These are phyloP conservation scores for Globisporangium megalacanthum DNA, from an alignment of 352 stramenopile species.

Conservation along the genomic window DNA sequence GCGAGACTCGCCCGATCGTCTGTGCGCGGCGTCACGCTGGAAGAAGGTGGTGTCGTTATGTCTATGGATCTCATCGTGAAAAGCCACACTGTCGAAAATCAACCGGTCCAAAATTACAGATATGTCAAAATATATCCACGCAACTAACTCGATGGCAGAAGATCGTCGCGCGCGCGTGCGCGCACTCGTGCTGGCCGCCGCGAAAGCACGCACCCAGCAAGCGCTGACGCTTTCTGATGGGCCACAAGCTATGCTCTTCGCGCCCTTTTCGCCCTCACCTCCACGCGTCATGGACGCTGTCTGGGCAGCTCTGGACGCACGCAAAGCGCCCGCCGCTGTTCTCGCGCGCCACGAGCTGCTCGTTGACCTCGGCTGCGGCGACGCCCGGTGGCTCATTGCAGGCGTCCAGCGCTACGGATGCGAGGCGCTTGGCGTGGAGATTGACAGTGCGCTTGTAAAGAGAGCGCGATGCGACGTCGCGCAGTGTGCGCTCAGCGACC, in stretches of 20 bases:
- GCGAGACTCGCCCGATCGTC: constrained; percentile 34
- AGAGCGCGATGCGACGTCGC: constrained; percentile 23
- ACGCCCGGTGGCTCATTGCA: constrained; percentile 73
- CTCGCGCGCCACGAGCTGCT: constrained; percentile 45
- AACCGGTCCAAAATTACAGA: too few species aligned
- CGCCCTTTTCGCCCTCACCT: constrained; percentile 72
- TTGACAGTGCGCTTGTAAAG: constrained; percentile 49
- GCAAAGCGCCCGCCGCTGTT: background rate
- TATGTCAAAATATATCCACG: too few species aligned
- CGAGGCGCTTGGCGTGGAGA: constrained; percentile 62
- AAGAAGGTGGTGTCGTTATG: background rate
- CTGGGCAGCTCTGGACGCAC: constrained; percentile 39
- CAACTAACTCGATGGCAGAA: background rate
- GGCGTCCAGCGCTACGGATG: constrained; percentile 54
- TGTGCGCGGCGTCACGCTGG: too few species aligned
- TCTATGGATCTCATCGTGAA: background rate
- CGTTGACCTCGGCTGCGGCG: constrained; percentile 78
- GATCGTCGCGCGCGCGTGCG: constrained; percentile 30
- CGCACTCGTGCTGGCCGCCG: constrained; percentile 59
- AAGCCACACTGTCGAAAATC: background rate
- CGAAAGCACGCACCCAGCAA: constrained; percentile 37
- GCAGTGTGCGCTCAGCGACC: constrained; percentile 18
- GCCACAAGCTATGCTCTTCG: constrained; percentile 37
- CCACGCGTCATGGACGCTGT: constrained; percentile 49
- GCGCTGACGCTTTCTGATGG: constrained; percentile 31